A percentile compares a stretch with the other conserved stretches of the same genome.
Conservation (phyloP, 1,284 basidiomycete species). For the Wolfiporia cocos region DNA sequence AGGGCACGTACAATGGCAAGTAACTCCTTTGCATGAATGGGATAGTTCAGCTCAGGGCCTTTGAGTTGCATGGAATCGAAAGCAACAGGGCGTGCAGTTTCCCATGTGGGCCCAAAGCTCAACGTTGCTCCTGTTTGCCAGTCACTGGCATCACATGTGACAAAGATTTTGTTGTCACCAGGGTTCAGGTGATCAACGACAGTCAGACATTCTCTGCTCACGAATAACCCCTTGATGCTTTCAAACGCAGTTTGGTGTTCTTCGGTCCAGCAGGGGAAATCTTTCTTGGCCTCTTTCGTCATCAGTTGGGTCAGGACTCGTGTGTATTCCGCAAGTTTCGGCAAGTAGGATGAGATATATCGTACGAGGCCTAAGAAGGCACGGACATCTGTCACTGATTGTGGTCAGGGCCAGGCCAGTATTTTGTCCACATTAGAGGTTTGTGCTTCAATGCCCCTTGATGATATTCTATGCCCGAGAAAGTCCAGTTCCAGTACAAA, state of each 20-base stretch:
- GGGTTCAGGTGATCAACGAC: constrained; percentile 27
- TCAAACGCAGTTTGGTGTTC: constrained; percentile 31
- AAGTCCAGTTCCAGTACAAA: constrained; percentile 17
- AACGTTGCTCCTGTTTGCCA: constrained; percentile 19
- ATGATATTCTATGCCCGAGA: constrained; percentile 20
- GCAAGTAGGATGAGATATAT: constrained; percentile 32
- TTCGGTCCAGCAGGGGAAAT: constrained; percentile 23
- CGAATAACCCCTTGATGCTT: constrained; percentile 29
- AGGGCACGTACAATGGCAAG: constrained; percentile 16
- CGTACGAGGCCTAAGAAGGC: constrained; percentile 32
- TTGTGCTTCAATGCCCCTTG: constrained; percentile 19
- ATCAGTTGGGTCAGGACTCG: constrained; percentile 28
- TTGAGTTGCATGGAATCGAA: constrained; percentile 15
- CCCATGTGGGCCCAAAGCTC: constrained; percentile 11
- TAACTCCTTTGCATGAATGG: constrained; percentile 22
- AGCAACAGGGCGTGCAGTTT: constrained; percentile 6
- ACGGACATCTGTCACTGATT: constrained; percentile 20
- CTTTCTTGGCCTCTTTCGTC: constrained; percentile 15
- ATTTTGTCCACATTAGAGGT: constrained; percentile 26
- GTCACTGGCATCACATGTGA: constrained; percentile 22
- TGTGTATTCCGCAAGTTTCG: constrained; percentile 26
- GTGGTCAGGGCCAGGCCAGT: constrained; percentile 26
- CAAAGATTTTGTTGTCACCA: constrained; percentile 20
- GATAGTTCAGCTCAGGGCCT: constrained; percentile 20
- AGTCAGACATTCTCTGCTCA: constrained; percentile 21